A percentile compares a stretch with the other conserved stretches of the same genome.
phyloP scores from a whole-genome alignment of 768 basidiomycete genomes.

The Amanita pseudoporphyria region DNA sequence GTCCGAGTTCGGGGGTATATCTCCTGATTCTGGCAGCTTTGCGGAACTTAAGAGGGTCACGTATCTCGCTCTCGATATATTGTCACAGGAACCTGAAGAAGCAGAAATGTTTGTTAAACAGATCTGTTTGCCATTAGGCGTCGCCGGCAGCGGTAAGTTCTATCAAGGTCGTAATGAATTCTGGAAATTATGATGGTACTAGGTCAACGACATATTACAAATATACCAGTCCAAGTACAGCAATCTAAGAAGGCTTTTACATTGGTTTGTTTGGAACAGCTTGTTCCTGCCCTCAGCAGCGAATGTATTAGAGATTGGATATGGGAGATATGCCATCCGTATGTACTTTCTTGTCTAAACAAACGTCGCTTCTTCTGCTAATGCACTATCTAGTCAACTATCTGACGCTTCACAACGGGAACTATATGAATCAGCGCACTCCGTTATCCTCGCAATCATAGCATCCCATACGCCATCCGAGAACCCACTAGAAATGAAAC shows the following conservation, averaged over 20 bases:
- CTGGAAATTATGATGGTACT: neutral
- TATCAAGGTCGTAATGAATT: constrained; percentile 4
- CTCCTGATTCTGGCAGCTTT: constrained; percentile 49
- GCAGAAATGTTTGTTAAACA: constrained; percentile 16
- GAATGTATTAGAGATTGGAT: constrained; percentile 44
- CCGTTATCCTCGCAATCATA: constrained; percentile 70
- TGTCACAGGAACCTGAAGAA: constrained; percentile 29
- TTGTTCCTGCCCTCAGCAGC: constrained; percentile 51
- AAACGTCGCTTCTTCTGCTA: neutral
- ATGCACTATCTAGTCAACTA: constrained; percentile 39
- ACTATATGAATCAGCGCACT: constrained; percentile 82
- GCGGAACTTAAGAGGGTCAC: constrained; percentile 65
- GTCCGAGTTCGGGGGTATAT: constrained; percentile 70
- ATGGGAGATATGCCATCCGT: constrained; percentile 60
- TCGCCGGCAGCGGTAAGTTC: constrained; percentile 16
- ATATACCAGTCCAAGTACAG: constrained; percentile 11
- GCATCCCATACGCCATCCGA: constrained; percentile 41
- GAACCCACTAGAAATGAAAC: neutral
- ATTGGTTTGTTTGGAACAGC: constrained; percentile 70
- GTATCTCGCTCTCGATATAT: constrained; percentile 69
- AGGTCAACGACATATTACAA: neutral
- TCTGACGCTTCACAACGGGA: constrained; percentile 53
- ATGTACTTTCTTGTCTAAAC: constrained; percentile 19
- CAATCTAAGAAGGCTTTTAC: constrained; percentile 46
- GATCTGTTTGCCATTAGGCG: constrained; percentile 17